A percentile compares a stretch with the other conserved stretches of the same genome.
Conservation (phyloP, 805 yeast genomes). For the Lipomyces yamadae region DNA sequence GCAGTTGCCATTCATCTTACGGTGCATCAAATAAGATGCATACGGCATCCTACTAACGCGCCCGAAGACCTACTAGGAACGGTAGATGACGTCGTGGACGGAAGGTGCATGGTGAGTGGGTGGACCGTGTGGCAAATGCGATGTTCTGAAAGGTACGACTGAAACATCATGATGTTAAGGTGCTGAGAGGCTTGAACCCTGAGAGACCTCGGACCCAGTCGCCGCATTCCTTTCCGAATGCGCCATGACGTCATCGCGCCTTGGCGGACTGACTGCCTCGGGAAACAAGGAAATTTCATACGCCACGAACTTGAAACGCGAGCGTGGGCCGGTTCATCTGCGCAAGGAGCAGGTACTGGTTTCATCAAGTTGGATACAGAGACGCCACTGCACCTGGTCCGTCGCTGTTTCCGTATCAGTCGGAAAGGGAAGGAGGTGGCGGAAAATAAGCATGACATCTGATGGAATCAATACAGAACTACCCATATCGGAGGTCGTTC, state of each 20-base stretch:
- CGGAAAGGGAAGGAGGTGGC: slow-evolving; percentile 9
- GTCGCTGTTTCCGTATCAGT: slow-evolving; percentile 11
- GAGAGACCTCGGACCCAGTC: slow-evolving; percentile 7
- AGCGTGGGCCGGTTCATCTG: slow-evolving; percentile 7
- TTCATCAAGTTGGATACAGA: slow-evolving; percentile 11
- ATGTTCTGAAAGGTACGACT: not conserved
- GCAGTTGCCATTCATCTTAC: not conserved
- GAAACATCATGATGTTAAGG: not conserved
- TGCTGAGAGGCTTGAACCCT: too few species aligned
- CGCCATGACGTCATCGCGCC: slow-evolving; percentile 10
- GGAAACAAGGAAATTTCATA: slow-evolving; percentile 7
- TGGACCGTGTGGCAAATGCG: slow-evolving; percentile 11
- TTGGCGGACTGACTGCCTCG: slow-evolving; percentile 7
- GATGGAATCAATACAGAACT: slow-evolving; percentile 8
- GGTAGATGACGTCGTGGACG: slow-evolving; percentile 8
- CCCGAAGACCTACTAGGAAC: not conserved
- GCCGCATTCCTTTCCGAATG: slow-evolving; percentile 8
- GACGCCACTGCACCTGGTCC: slow-evolving; percentile 11
- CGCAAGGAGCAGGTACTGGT: slow-evolving; percentile 7
- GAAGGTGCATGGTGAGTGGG: slow-evolving; percentile 4
- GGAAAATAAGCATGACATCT: slow-evolving; percentile 8
- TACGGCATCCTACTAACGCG: too few species aligned
- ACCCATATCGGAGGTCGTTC: slow-evolving; percentile 7
- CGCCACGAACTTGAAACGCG: slow-evolving; percentile 8
- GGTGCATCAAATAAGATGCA: too few species aligned